These are phyloP conservation scores for Chlamydomonas applanata DNA, from an alignment of 139 green algal genomes.

Conservation along the genomic window DNA sequence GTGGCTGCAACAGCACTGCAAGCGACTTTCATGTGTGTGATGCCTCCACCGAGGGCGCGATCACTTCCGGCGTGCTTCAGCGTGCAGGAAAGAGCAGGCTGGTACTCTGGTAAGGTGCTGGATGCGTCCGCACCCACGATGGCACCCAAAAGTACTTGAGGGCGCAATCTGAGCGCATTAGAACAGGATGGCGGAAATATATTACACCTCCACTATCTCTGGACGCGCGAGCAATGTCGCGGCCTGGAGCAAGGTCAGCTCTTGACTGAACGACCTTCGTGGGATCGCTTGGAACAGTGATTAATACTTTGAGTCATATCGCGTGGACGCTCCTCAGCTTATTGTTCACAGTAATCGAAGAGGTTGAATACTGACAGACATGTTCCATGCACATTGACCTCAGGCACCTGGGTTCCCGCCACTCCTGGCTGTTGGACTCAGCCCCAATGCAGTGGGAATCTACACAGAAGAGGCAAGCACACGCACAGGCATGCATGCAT, in stretches of 20 bases:
- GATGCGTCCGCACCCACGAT: not conserved
- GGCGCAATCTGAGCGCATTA: not conserved
- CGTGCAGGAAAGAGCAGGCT: no score
- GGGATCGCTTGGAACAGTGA: not conserved
- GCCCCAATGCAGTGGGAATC: conserved; percentile 43
- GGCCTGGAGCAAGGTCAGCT: conserved; percentile 37
- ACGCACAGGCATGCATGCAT: no score
- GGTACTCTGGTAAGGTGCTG: not conserved
- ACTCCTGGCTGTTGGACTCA: conserved; percentile 42
- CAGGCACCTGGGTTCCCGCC: conserved; percentile 43
- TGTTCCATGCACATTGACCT: not conserved
- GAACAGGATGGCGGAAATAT: conserved; percentile 38
- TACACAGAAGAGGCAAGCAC: conserved; percentile 49
- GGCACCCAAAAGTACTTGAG: not conserved
- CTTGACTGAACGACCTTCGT: not conserved
- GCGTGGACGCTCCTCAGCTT: not conserved
- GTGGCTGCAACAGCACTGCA: not conserved
- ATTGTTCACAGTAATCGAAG: not conserved
- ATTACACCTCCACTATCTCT: conserved; percentile 38
- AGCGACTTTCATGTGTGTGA: not conserved
- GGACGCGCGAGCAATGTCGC: conserved; percentile 24
- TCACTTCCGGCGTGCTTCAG: not conserved
- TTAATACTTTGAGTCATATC: no score
- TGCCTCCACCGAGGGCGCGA: not conserved
- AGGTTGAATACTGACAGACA: not conserved